These are phyloP conservation scores for Penicillium thymicola DNA, from an alignment of 2,329 filamentous ascomycete genomes.

Conservation along the genomic window DNA sequence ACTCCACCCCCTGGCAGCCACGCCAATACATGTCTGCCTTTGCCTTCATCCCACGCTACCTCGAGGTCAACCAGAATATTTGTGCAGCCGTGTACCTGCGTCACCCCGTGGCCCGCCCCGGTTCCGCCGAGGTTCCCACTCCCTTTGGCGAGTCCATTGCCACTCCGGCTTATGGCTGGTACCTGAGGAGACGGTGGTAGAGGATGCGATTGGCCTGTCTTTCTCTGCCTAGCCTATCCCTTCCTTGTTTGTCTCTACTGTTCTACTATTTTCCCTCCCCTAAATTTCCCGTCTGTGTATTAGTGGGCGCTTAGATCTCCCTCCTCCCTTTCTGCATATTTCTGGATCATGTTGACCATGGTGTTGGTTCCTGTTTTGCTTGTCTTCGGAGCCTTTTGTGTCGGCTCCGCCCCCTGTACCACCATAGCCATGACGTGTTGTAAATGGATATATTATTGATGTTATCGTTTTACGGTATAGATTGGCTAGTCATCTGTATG, in stretches of 20 bases:
- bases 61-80: conserved; percentile 97
- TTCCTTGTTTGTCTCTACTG: conserved; percentile 22
- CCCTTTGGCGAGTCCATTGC: conserved; percentile 70
- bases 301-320: conserved; percentile 33
- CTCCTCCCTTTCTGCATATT: conserved; percentile 22
- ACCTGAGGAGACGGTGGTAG: conserved; percentile 71
- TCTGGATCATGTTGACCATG: conserved; percentile 24
- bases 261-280: conserved; percentile 2
- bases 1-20: conserved; percentile 86
- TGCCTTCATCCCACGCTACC: conserved; percentile 89
- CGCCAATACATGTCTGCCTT: conserved; percentile 85
- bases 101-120: conserved; percentile 84
- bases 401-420: conserved; percentile 17
- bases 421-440: conserved; percentile 26
- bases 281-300: conserved; percentile 30
- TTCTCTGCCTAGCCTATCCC: conserved; percentile 6
- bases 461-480: background rate
- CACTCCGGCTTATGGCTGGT: conserved; percentile 91
- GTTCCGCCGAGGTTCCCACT: conserved; percentile 76
- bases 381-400: conserved; percentile 14
- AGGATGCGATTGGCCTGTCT: conserved; percentile 8
- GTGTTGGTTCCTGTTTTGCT: conserved; percentile 27
- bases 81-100: conserved; percentile 93
- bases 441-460: conserved; percentile 23
- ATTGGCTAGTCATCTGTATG: background rate